These are phyloP conservation scores for Pseudopediastrum boryanum DNA, from an alignment of 139 green algal genomes.

Conservation along the genomic window DNA sequence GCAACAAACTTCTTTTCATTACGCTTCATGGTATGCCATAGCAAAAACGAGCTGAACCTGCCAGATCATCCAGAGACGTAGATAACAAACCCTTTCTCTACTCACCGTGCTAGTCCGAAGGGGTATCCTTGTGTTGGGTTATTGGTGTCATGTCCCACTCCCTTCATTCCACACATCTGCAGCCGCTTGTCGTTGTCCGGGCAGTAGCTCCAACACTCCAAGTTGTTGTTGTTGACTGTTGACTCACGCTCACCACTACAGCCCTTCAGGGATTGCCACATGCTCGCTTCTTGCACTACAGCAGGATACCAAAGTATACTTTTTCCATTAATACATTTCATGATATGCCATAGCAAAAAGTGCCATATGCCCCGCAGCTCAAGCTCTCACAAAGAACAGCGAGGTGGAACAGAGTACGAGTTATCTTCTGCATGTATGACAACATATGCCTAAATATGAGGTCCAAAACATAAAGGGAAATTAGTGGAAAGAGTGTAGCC, in stretches of 20 bases:
- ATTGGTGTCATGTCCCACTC: slow-evolving; percentile 35
- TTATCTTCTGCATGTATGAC: too few relatives aligned
- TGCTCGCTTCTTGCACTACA: not conserved
- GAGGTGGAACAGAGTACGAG: too few relatives aligned
- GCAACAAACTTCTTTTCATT: too few relatives aligned
- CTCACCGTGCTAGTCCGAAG: slow-evolving; percentile 34
- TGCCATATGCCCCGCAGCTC: too few relatives aligned
- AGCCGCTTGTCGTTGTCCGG: not conserved
- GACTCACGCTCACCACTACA: slow-evolving; percentile 8
- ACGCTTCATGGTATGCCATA: too few relatives aligned
- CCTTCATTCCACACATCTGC: slow-evolving; percentile 38
- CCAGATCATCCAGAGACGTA: too few relatives aligned
- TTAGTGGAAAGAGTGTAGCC: not conserved
- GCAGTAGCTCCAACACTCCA: slow-evolving; percentile 24
- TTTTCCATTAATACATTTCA: not conserved
- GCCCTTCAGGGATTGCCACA: slow-evolving; percentile 13
- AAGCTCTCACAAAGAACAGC: too few relatives aligned
- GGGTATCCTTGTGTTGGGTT: slow-evolving; percentile 28
- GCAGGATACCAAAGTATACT: not conserved
- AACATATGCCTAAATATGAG: not conserved
- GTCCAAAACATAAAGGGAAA: not conserved
- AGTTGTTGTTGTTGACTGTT: not conserved
- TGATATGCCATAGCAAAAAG: too few relatives aligned
- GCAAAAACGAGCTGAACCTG: too few relatives aligned
- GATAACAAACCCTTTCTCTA: too few relatives aligned